Conservation (phyloP, 208 protist species). For the Borovskyia barvae region DNA sequence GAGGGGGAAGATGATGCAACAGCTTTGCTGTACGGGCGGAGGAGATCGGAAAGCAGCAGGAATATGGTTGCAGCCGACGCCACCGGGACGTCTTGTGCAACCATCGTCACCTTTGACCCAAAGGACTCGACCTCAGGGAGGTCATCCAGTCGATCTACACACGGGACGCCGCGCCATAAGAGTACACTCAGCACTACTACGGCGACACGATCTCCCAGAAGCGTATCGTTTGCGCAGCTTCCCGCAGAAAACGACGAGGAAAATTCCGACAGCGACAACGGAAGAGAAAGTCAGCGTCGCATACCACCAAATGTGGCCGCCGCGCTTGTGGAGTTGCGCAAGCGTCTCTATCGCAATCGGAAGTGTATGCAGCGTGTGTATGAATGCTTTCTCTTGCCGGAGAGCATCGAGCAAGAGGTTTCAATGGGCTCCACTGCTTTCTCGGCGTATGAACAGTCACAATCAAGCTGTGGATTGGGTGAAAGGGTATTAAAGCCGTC, state of each 20-base stretch:
- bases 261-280: conserved; percentile 1
- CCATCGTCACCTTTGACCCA: too few species aligned
- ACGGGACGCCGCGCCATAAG: too few species aligned
- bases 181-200: too few species aligned
- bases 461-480: background rate
- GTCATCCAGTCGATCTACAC: too few species aligned
- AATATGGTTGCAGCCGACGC: too few species aligned
- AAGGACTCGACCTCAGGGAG: too few species aligned
- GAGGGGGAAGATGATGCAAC: too few species aligned
- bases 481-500: conserved; percentile 1
- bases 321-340: conserved; percentile 38
- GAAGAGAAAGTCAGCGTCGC: background rate
- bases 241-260: background rate
- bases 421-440: background rate
- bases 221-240: too few species aligned
- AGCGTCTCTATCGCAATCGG: conserved; percentile 28
- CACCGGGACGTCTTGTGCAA: too few species aligned
- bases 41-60: too few species aligned
- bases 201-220: too few species aligned
- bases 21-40: too few species aligned
- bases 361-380: conserved; percentile 37
- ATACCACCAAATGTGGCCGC: conserved; percentile 24
- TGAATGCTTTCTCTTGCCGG: conserved; percentile 35
- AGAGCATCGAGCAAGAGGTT: conserved; percentile 11
- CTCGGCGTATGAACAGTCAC: background rate